phyloP scores from a whole-genome alignment of 148 eudicot genomes.

The Amaranthus hypochondriacus region DNA sequence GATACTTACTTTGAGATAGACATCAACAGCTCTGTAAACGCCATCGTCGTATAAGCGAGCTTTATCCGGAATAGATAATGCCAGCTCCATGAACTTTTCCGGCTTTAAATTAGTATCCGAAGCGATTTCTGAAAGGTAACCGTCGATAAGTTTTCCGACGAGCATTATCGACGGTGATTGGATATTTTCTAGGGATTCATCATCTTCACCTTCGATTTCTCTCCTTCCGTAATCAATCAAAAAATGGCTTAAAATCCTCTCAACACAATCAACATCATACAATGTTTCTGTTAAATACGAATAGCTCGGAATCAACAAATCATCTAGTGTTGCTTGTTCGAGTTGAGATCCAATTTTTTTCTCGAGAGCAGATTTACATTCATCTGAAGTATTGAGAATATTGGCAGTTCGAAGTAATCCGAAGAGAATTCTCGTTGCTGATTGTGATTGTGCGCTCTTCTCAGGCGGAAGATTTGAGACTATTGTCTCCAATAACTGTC shows the following conservation, averaged over 20 bases:
- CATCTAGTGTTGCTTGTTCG: conserved; percentile 78
- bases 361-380: conserved; percentile 48
- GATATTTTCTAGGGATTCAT: conserved; percentile 19
- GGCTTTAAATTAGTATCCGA: conserved; percentile 75
- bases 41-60: conserved; percentile 86
- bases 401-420: conserved; percentile 76
- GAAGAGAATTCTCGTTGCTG: conserved; percentile 43
- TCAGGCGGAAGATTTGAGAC: conserved; percentile 44
- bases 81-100: conserved; percentile 55
- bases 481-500: conserved; percentile 61
- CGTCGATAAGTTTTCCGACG: conserved; percentile 84
- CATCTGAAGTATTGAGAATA: conserved; percentile 52
- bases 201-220: conserved; percentile 34
- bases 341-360: conserved; percentile 71
- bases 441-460: conserved; percentile 37
- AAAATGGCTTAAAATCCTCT: conserved; percentile 67
- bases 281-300: conserved; percentile 85
- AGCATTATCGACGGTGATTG: conserved; percentile 53
- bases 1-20: conserved; percentile 67
- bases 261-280: conserved; percentile 83
- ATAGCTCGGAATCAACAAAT: conserved; percentile 85
- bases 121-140: conserved; percentile 90
- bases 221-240: conserved; percentile 37
- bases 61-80: conserved; percentile 61
- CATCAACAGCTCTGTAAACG: conserved; percentile 84